Evolutionary conservation across 1,139 yeast species (phyloP), one percentile per base, ranked within the genome.

Genomic region (Taphrina flavorubra): DNA sequence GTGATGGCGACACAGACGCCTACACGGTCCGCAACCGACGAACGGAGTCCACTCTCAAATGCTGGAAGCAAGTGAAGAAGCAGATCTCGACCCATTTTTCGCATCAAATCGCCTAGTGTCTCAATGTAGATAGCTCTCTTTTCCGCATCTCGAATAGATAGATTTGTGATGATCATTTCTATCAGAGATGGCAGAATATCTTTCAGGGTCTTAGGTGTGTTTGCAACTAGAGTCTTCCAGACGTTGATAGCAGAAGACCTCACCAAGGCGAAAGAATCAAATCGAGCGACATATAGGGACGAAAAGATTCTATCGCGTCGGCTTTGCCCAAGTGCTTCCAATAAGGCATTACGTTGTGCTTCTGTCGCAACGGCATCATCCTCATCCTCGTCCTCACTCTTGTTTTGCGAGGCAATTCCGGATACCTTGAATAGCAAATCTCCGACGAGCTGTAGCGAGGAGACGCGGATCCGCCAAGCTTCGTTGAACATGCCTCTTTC

Each of bases 361-460:
- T 86, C 88, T 70, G 86, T 85, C 36, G 86, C 82, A 62, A 81
- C 77, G 51, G 85, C 85, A 53, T 80, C 78, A 70, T 85, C 86
- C 14, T 76, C 79, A n/a, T 73, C 74, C n/a, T 69, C 74, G 14
- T 75, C 75, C 63, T 73, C 77, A 31, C 73, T 73, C 16, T 74
- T 74, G 56, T 46, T 37, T 40, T 64, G 18, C 55, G 68, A 53
- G 16, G 70, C 62, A 73, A 92, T 87, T 78, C 99, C 99, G 60
- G 97, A 89, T 74, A 94, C 88, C 81, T 94, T 97, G 87, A 90
- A 92, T 74, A 95, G 82, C 76, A 95, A 82, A 75, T 95, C 99
- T 74, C 99, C 99, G n/a, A 97, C 88, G 74, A 95, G 89, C 79
- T 92, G 97, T 67, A 94, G 96, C 47, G 97, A 92, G 1, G 97